Base-by-base conservation (phyloP, 2,329 filamentous ascomycete genomes). In the Coniochaeta ligniaria region DNA sequence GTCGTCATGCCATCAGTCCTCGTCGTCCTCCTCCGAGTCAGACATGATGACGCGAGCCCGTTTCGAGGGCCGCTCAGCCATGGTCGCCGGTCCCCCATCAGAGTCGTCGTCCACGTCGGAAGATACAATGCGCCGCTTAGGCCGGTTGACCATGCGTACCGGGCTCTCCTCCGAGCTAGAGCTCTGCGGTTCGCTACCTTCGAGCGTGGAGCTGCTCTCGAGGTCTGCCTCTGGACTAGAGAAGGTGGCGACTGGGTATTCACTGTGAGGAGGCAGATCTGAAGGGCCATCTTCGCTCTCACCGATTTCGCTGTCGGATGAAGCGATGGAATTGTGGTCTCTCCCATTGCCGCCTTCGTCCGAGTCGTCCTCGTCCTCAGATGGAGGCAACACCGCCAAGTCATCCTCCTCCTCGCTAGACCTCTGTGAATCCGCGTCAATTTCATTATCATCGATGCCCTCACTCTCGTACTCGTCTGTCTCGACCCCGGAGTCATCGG, bases 401-500 rank as follows among this genome's bases (percentile, higher is more conserved):
- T 63, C 64, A 33, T 64, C 61, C 17, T 58, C 59, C 16, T 17
- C n/a, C 11, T 38, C 50, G 11, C 31, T 36, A 4, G 11, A 41
- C 3, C 9, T 12, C 17, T 52, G 22, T 14, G 47, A 26, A 16
- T 58, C 52, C 7, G 60, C 58, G 14, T 66, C 65, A 26, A 64
- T 59, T 3, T 61, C 58, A 0, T 60, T 63, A 38, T 66, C 64
- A 45, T 66, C 60, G 31, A 66, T 64, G 2, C 65, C 65, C 31
- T 62, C 60, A 60, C 64, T 66, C 35, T 66, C 66, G 26, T 65
- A 64, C 45, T 64, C 64, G 33, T 66, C 58, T 9, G 14, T 54
- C 1, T 52, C 38, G 26, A 4, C 31, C 14, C 47, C 60, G 14
- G 58, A 57, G 2, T 56, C 6, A 6, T 9, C 20, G 17, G 54